Conservation (phyloP, 805 yeast species). For the Ogataea wickerhamii region DNA sequence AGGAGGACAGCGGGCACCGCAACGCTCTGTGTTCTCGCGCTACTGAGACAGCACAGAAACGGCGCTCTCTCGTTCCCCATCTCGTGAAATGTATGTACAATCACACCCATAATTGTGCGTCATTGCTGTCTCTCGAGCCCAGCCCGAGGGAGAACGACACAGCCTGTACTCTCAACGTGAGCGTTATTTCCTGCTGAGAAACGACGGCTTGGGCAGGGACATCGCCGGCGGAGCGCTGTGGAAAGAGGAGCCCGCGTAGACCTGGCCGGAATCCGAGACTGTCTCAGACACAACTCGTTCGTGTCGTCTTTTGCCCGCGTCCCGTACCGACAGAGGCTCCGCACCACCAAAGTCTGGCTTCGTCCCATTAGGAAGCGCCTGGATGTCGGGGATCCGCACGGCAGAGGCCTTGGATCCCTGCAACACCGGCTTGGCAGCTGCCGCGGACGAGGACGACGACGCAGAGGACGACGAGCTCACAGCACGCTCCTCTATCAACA, state of each 20-base stretch:
- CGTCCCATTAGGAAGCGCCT: slow-evolving; percentile 16
- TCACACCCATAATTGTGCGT: no score
- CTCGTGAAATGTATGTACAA: no score
- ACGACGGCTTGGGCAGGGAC: slow-evolving; percentile 54
- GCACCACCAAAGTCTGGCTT: slow-evolving; percentile 17
- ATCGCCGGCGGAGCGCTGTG: slow-evolving; percentile 55
- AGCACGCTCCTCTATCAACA: slow-evolving; percentile 11
- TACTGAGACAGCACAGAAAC: no score
- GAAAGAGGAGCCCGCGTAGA: slow-evolving; percentile 56
- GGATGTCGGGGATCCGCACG: slow-evolving; percentile 8
- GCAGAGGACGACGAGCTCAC: slow-evolving; percentile 2
- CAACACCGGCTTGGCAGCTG: not conserved
- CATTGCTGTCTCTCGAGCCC: no score
- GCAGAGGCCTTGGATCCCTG: not conserved
- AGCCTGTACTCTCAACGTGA: no score
- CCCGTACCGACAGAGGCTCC: slow-evolving; percentile 3
- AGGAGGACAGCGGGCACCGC: no score
- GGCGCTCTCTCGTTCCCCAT: no score
- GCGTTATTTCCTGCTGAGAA: slow-evolving; percentile 26
- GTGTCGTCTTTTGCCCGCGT: slow-evolving; percentile 10
- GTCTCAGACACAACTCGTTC: slow-evolving; percentile 9
- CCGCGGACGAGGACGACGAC: slow-evolving; percentile 7
- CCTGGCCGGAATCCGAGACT: slow-evolving; percentile 16
- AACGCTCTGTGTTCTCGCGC: no score
- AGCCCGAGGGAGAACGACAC: no score